Percentiles rank a stretch among this genome's conserved stretches.
Conservation (phyloP, 257 asterid genomes). For the Solanum arcanum region DNA sequence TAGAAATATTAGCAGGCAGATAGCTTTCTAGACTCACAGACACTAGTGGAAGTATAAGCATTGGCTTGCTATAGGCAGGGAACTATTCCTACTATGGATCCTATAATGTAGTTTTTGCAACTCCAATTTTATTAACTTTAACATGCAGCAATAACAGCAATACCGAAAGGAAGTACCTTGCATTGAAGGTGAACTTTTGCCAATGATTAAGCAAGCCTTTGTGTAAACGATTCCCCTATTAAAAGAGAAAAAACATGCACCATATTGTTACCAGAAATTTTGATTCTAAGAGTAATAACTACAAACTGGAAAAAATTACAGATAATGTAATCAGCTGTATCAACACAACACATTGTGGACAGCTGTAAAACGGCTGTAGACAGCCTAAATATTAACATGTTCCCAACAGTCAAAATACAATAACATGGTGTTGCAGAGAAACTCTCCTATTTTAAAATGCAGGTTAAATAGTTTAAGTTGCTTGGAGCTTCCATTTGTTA, state of each 20-base stretch:
- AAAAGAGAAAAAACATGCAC: neutral
- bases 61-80: neutral
- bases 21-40: neutral
- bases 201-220: constrained; percentile 87
- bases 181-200: constrained; percentile 95
- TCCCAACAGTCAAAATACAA: neutral
- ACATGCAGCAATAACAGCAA: neutral
- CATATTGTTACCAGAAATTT: neutral
- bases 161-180: constrained; percentile 42
- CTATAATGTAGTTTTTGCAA: neutral
- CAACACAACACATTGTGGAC: neutral
- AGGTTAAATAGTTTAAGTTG: neutral
- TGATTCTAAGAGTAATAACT: neutral
- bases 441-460: neutral
- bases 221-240: constrained; percentile 87
- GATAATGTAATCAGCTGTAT: neutral
- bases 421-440: neutral
- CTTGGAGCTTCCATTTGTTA: neutral
- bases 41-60: neutral
- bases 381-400: neutral
- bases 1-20: neutral
- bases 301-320: neutral
- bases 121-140: neutral
- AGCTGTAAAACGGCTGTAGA: neutral
- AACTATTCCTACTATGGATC: neutral